phyloP scores from a whole-genome alignment of 257 asterid species.

The Petunia secreta region DNA sequence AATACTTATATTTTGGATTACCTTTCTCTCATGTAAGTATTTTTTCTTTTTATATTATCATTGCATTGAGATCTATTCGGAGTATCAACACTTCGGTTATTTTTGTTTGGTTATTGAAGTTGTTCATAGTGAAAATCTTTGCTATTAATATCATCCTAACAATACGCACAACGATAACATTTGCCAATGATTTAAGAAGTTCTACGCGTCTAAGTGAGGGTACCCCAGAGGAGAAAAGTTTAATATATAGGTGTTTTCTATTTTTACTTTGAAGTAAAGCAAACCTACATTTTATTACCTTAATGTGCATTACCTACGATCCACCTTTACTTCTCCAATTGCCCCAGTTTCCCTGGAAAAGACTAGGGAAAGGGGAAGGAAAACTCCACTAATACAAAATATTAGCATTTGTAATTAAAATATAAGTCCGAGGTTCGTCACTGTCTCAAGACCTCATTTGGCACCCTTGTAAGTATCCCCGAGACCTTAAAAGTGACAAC shows the following conservation, averaged over 20 bases:
- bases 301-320: background rate
- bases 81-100: background rate
- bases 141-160: background rate
- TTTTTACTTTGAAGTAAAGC: background rate
- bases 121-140: no score
- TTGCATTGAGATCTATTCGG: background rate
- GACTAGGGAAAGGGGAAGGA: background rate
- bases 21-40: background rate
- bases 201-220: background rate
- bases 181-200: background rate
- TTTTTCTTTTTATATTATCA: background rate
- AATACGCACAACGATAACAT: background rate
- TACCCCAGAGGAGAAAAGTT: background rate
- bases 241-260: background rate
- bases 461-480: background rate
- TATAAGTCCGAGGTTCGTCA: background rate
- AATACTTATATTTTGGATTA: background rate
- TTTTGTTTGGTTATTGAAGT: background rate
- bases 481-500: background rate
- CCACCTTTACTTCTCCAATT: background rate
- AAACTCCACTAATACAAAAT: background rate
- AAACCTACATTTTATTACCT: background rate
- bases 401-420: background rate
- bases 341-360: background rate
- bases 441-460: slow-evolving; percentile 1